phyloP scores from a whole-genome alignment of 495 filamentous ascomycete genomes.

The Penicillium goetzii region DNA sequence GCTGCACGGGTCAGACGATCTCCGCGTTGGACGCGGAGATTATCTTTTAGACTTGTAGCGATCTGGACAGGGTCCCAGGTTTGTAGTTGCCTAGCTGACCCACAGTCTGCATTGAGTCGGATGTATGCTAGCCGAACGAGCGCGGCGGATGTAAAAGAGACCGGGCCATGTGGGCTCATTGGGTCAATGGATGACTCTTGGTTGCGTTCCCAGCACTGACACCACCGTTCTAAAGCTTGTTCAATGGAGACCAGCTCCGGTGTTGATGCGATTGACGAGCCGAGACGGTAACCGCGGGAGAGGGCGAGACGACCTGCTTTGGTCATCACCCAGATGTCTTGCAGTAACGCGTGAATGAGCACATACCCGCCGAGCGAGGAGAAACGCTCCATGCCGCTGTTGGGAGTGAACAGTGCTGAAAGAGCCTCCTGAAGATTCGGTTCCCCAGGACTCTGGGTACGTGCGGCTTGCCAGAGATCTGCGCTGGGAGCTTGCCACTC shows the following conservation, averaged over 20 bases:
- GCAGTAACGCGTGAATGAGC: conserved; percentile 68
- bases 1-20: conserved; percentile 61
- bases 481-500: conserved; percentile 42
- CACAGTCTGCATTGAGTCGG: conserved; percentile 67
- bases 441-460: conserved; percentile 32
- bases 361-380: conserved; percentile 70
- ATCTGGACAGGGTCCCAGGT: conserved; percentile 64
- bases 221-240: conserved; percentile 66
- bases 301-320: conserved; percentile 54
- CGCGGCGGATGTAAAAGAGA: conserved; percentile 70
- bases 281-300: conserved; percentile 49
- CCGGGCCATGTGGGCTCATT: conserved; percentile 56
- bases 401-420: conserved; percentile 32
- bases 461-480: conserved; percentile 35
- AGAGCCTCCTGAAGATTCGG: conserved; percentile 44
- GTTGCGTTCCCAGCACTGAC: conserved; percentile 60
- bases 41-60: conserved; percentile 59
- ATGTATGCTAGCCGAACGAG: conserved; percentile 69
- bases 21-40: conserved; percentile 60
- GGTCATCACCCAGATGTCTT: conserved; percentile 69
- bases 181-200: conserved; percentile 58
- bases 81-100: conserved; percentile 62
- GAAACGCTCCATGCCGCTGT: conserved; percentile 33
- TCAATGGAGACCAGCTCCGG: conserved; percentile 60
- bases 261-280: conserved; percentile 35